A percentile compares a stretch with the other conserved stretches of the same genome.
These are phyloP conservation scores for Globisporangium cystogenes DNA, from an alignment of 352 stramenopile genomes.

Conservation along the genomic window DNA sequence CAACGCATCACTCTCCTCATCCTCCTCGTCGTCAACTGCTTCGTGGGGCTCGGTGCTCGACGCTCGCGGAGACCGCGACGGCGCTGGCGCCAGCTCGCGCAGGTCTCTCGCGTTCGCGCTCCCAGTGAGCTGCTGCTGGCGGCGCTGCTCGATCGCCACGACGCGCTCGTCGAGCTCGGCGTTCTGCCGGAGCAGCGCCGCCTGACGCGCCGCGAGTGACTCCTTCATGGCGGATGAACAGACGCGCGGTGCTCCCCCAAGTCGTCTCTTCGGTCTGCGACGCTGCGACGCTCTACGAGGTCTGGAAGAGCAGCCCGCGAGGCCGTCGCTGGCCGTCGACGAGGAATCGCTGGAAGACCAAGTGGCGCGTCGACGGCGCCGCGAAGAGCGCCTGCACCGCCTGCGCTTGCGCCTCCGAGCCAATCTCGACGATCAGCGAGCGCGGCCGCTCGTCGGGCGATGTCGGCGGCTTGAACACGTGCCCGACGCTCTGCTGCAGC, in stretches of 20 bases:
- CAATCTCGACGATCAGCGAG: constrained; percentile 48
- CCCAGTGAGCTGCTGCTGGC: constrained; percentile 34
- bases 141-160: constrained; percentile 56
- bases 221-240: constrained; percentile 35
- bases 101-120: background rate
- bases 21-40: constrained; percentile 1
- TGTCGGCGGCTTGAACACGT: constrained; percentile 20
- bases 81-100: background rate
- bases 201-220: constrained; percentile 48
- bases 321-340: constrained; percentile 31
- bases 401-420: constrained; percentile 42
- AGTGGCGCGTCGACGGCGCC: background rate
- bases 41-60: background rate
- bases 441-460: background rate
- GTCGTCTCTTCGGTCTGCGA: no score
- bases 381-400: constrained; percentile 41
- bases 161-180: constrained; percentile 59
- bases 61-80: background rate
- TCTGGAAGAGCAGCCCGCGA: constrained; percentile 34
- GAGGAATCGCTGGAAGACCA: constrained; percentile 31
- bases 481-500: constrained; percentile 24
- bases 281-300: no score
- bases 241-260: no score
- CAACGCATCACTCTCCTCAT: background rate
- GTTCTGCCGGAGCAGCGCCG: constrained; percentile 55